Evolutionary conservation across 192 early-diverging fungal species (phyloP), one percentile per base, ranked within the genome.

Genomic region (Bifiguratus adelaidae): DNA sequence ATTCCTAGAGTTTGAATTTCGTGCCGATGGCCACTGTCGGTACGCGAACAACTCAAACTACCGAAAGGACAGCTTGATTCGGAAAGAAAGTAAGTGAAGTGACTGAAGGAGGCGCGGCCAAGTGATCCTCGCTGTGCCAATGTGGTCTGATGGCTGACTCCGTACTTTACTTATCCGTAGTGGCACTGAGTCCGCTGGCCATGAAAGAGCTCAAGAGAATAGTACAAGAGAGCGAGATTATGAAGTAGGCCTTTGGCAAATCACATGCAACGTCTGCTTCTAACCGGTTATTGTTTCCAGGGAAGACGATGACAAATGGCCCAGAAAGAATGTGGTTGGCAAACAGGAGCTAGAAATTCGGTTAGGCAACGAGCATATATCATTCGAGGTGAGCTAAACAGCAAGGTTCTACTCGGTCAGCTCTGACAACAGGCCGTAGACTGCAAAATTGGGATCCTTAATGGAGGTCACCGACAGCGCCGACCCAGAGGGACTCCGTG

Each of bases 41-140:
- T 99, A 99, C 65, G 89, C 92, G 40, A 99, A 99, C 73, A 88
- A 94, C 72, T 94, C 92, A 19, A 93, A 93, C 59, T 99, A 99
- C 70, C 84, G 94, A 53, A 90, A 94, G 52, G 95, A 97, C 63
- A 85, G 83, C 26, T 75, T 99, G 65, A 97, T 99, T 61, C 76
- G 81, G 52, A 99, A 99, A 63, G 78, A 90, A 56, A 80, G 86
- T 88, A 63, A 26, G 68, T 52, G 19, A 18, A 20, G 33, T 4
- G 20, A 44, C 1, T n/a, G 21, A 24, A 4, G 16, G 27, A 26
- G 18, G 3, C n/a, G n/a, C n/a, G n/a, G n/a, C n/a, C n/a, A n/a
- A n/a, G n/a, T n/a, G n/a, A n/a, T n/a, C n/a, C n/a, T n/a, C n/a
- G n/a, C n/a, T n/a, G n/a, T n/a, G n/a, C n/a, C n/a, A n/a, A n/a